A percentile compares a stretch with the other conserved stretches of the same genome.
Conservation (phyloP, 768 basidiomycete species). For the Pilatotrama ljubarskyi region DNA sequence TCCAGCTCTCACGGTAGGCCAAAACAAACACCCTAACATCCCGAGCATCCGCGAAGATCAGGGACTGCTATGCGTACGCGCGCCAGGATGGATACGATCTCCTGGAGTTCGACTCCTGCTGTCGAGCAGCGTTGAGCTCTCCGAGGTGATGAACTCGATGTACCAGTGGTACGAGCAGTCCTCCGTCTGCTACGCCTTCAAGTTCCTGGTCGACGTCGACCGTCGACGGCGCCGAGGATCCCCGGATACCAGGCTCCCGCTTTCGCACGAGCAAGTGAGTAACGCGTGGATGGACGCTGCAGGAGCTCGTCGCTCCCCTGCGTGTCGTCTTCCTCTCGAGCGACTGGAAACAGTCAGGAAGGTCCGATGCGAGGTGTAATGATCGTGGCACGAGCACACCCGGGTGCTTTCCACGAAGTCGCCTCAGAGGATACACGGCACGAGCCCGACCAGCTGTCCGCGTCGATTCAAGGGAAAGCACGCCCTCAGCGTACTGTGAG, state of each 20-base stretch:
- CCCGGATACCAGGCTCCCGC: not conserved
- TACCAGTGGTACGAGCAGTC: constrained; percentile 5
- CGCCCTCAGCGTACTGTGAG: not conserved
- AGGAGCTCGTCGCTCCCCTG: constrained; percentile 18
- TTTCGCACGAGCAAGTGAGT: constrained; percentile 6
- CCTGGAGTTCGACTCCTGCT: constrained; percentile 6
- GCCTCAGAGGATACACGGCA: too few species aligned
- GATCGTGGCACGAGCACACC: too few species aligned
- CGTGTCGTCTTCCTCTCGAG: constrained; percentile 7
- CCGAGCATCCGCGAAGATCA: constrained; percentile 4
- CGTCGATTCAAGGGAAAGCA: not conserved
- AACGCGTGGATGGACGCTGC: constrained; percentile 17
- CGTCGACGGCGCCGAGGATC: not conserved
- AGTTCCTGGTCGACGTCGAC: constrained; percentile 1
- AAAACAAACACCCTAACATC: not conserved
- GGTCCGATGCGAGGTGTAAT: not conserved
- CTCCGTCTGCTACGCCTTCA: constrained; percentile 6
- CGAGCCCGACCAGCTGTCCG: too few species aligned
- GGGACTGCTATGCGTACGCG: not conserved
- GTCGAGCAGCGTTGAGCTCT: constrained; percentile 11
- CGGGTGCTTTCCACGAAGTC: too few species aligned
- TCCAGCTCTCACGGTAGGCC: not conserved
- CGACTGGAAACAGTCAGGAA: constrained; percentile 3
- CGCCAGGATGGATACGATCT: not conserved
- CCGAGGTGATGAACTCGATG: constrained; percentile 12